Conservation (phyloP, 2,329 filamentous ascomycete genomes). For the Hymenoscyphus linearis region DNA sequence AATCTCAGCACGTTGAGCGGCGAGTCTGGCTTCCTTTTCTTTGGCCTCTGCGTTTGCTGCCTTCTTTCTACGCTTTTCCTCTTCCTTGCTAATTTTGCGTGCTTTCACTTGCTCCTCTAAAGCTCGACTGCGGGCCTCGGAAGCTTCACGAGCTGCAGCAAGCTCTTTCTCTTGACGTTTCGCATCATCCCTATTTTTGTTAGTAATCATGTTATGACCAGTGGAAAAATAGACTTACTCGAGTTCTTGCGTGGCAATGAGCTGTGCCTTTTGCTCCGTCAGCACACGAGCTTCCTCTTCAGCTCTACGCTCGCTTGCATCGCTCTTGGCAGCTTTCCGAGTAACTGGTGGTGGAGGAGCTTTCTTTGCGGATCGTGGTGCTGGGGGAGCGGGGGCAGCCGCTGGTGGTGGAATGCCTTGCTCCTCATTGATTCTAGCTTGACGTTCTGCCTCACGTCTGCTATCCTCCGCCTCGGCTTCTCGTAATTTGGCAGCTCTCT, state of each 20-base stretch:
- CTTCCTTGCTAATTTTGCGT: slow-evolving; percentile 91
- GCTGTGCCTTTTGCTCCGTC: slow-evolving; percentile 71
- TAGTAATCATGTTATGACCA: slow-evolving; percentile 10
- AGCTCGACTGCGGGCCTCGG: slow-evolving; percentile 76
- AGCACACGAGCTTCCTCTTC: slow-evolving; percentile 60
- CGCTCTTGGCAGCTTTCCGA: slow-evolving; percentile 61
- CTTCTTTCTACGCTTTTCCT: slow-evolving; percentile 90
- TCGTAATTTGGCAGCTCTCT: slow-evolving; percentile 79
- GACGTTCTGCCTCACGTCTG: slow-evolving; percentile 79
- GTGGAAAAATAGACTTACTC: slow-evolving; percentile 62
- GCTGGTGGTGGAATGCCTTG: slow-evolving; percentile 29
- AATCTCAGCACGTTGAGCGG: slow-evolving; percentile 82
- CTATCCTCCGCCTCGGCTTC: slow-evolving; percentile 94
- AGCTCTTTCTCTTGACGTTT: slow-evolving; percentile 75
- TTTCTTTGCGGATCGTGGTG: slow-evolving; percentile 45
- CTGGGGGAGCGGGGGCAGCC: slow-evolving; percentile 15
- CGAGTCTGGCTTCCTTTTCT: slow-evolving; percentile 80
- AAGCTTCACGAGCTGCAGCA: slow-evolving; percentile 71
- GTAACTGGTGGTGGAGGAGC: slow-evolving; percentile 76
- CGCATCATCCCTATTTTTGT: slow-evolving; percentile 59
- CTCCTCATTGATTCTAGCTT: slow-evolving; percentile 39
- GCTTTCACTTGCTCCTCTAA: slow-evolving; percentile 91
- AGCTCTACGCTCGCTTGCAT: slow-evolving; percentile 51
- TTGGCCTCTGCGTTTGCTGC: slow-evolving; percentile 80
- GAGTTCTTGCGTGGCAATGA: slow-evolving; percentile 65